Percentiles rank a stretch among this genome's conserved stretches.
Evolutionary conservation across 2,329 filamentous ascomycete species (phyloP).

Genomic region (Xylaria sp.): DNA sequence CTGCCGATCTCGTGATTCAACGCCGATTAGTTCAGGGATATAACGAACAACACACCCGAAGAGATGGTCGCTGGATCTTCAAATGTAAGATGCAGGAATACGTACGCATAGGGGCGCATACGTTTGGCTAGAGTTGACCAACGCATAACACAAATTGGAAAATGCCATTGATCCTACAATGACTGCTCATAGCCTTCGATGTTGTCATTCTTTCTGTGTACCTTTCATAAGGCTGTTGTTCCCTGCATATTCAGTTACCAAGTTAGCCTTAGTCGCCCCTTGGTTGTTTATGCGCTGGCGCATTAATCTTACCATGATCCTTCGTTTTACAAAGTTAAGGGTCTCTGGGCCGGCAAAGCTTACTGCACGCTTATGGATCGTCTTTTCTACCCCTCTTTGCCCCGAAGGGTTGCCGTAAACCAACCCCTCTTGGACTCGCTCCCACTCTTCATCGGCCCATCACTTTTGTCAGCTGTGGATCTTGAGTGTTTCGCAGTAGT

Average conservation of each 20-base stretch:
- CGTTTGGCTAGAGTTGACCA: not conserved
- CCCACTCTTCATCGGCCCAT: conserved; percentile 18
- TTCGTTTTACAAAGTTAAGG: conserved; percentile 25
- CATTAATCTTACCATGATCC: conserved; percentile 36
- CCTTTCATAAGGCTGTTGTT: conserved; percentile 12
- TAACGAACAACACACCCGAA: not conserved
- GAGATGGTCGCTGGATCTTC: not conserved
- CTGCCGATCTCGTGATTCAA: not conserved
- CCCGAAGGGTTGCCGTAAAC: conserved; percentile 16
- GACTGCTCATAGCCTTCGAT: not conserved
- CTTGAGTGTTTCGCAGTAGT: conserved; percentile 33
- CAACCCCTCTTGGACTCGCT: not conserved
- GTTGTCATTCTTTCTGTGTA: conserved; percentile 11
- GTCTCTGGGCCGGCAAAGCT: conserved; percentile 26
- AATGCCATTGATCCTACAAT: not conserved
- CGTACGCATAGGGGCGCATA: not conserved
- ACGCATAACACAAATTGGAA: conserved; percentile 1
- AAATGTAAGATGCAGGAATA: not conserved
- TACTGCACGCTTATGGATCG: conserved; percentile 17
- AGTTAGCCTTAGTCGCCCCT: not conserved
- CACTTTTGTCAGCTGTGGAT: conserved; percentile 29
- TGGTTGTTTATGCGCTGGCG: conserved; percentile 21
- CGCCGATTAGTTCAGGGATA: not conserved
- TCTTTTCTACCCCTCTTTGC: conserved; percentile 17
- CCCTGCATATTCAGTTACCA: not conserved